Conservation (phyloP, 2,329 filamentous ascomycete species). For the Mollisiaceae sp. region DNA sequence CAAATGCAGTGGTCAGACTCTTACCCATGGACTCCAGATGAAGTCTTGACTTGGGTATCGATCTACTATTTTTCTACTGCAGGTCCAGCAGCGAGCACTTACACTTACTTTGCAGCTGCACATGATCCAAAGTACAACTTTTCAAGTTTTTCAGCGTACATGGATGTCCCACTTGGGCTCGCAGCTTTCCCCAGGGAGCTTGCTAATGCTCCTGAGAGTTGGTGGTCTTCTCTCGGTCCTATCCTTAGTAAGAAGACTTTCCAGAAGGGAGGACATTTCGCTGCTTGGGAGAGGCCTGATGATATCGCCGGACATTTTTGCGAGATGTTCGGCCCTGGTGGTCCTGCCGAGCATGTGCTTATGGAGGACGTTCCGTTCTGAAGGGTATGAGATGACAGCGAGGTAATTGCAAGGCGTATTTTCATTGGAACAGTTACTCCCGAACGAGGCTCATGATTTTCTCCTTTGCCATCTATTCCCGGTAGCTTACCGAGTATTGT, state of each 20-base stretch:
- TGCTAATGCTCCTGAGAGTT: conserved; percentile 55
- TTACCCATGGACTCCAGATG: conserved; percentile 77
- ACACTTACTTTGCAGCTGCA: conserved; percentile 73
- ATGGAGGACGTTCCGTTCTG: background rate
- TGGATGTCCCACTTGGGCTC: conserved; percentile 54
- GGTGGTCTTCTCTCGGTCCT: conserved; percentile 60
- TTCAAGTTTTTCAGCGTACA: conserved; percentile 16
- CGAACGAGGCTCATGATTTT: too few species aligned
- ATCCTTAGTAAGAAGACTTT: conserved; percentile 57
- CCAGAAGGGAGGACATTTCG: conserved; percentile 55
- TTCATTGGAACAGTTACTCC: background rate
- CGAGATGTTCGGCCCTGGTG: conserved; percentile 59
- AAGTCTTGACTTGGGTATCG: conserved; percentile 74
- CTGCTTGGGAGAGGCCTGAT: conserved; percentile 61
- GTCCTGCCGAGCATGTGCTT: conserved; percentile 25
- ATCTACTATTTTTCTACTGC: conserved; percentile 74
- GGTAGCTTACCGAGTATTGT: background rate
- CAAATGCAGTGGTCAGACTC: conserved; percentile 67
- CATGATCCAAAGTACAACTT: conserved; percentile 44
- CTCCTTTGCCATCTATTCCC: background rate
- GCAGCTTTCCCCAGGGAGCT: conserved; percentile 64
- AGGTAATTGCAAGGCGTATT: background rate
- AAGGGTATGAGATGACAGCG: background rate
- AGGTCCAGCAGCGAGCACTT: conserved; percentile 66
- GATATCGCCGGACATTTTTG: conserved; percentile 56